phyloP scores from a whole-genome alignment of 1,139 yeast genomes.

The Debaryomyces nepalensis region DNA sequence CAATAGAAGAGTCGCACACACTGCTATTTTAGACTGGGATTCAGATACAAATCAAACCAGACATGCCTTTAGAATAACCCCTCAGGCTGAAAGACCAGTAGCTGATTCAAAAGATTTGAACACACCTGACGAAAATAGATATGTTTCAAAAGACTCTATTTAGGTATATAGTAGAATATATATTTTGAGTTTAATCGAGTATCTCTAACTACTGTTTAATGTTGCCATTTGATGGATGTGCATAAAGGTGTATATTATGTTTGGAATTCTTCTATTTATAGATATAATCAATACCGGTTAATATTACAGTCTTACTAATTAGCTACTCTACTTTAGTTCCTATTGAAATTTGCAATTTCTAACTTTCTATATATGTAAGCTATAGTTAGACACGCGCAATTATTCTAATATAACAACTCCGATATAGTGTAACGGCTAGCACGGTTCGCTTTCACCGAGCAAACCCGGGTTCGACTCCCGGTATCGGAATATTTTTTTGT shows the following conservation, averaged over 20 bases:
- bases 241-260: no score
- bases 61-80: slow-evolving; percentile 50
- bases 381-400: no score
- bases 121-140: slow-evolving; percentile 5
- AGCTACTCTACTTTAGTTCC: no score
- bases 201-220: no score
- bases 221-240: no score
- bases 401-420: slow-evolving; percentile 34
- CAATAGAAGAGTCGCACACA: slow-evolving; percentile 47
- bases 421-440: slow-evolving; percentile 83
- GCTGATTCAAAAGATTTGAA: slow-evolving; percentile 38
- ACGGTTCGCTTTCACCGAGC: slow-evolving; percentile 85
- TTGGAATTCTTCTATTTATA: no score
- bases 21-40: slow-evolving; percentile 50
- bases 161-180: no score
- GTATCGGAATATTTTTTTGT: slow-evolving; percentile 60
- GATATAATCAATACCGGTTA: no score
- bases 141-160: slow-evolving; percentile 1
- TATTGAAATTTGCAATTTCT: no score
- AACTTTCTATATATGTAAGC: no score
- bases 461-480: slow-evolving; percentile 85
- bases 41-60: slow-evolving; percentile 38
- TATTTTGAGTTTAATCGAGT: not conserved
- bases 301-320: no score
- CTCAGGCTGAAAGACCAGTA: slow-evolving; percentile 54